phyloP scores from a whole-genome alignment of 2,329 filamentous ascomycete genomes.

The Colletotrichum scovillei region DNA sequence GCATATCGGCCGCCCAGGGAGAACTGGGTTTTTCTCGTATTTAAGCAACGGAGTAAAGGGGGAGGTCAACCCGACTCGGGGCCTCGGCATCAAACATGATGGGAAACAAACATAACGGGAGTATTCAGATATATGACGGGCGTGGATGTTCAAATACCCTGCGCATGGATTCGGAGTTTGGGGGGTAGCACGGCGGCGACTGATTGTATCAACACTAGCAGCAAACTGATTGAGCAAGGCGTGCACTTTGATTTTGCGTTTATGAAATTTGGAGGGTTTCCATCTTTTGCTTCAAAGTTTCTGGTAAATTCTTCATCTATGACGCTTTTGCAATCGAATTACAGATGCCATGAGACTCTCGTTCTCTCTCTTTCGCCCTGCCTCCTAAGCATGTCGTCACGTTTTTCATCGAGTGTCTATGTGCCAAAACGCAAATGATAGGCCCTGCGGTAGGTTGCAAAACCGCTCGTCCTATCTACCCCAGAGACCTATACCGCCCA shows the following conservation, averaged over 20 bases:
- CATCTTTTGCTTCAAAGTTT: constrained; percentile 9
- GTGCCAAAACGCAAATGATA: background rate
- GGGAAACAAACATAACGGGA: background rate
- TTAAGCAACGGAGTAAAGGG: background rate
- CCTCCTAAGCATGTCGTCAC: background rate
- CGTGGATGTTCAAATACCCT: constrained; percentile 34
- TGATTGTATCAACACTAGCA: background rate
- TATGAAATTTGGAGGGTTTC: background rate
- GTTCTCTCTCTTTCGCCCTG: background rate
- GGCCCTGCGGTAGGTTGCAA: background rate
- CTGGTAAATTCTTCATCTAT: constrained; percentile 17
- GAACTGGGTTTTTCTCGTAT: background rate
- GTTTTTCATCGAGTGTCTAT: constrained; percentile 7
- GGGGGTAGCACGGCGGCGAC: constrained; percentile 3
- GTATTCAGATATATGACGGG: constrained; percentile 1
- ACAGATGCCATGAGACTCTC: background rate
- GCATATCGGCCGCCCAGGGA: background rate
- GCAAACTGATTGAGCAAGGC: constrained; percentile 3
- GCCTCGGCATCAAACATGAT: background rate
- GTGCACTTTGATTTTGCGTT: background rate
- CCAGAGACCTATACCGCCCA: background rate
- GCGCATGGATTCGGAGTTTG: constrained; percentile 33
- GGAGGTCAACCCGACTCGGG: background rate
- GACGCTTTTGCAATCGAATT: constrained; percentile 28
- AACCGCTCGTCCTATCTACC: background rate